These are phyloP conservation scores for Triticum monococcum DNA, from an alignment of 176 grass and related monocot genomes.

Conservation along the genomic window DNA sequence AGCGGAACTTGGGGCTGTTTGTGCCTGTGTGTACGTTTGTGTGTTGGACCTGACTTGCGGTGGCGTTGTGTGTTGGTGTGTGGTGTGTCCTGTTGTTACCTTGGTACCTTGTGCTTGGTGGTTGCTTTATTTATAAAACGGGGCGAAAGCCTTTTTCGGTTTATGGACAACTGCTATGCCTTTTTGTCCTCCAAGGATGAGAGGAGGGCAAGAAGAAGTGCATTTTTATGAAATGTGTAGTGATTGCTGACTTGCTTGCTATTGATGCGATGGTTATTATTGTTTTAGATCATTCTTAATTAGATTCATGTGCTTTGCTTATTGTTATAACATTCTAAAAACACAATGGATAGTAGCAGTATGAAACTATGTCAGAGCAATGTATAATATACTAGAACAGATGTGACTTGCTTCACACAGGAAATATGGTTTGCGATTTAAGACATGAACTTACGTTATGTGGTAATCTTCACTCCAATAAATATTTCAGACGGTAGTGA, in stretches of 20 bases:
- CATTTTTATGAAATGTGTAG: constrained; percentile 63
- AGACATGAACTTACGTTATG: background rate
- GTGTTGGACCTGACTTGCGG: too few relatives aligned
- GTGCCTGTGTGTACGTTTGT: too few relatives aligned
- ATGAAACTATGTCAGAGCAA: background rate
- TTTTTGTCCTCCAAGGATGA: constrained; percentile 66
- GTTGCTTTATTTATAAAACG: too few relatives aligned
- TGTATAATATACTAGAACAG: too few relatives aligned
- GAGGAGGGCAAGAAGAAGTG: constrained; percentile 53
- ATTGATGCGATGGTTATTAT: constrained; percentile 46
- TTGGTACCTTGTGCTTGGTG: too few relatives aligned
- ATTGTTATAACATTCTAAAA: background rate
- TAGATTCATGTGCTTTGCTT: background rate
- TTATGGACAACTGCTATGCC: constrained; percentile 37
- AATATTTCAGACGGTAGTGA: background rate
- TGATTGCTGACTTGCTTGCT: constrained; percentile 54
- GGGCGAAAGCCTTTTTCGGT: too few relatives aligned
- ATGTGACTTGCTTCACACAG: background rate
- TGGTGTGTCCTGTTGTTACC: too few relatives aligned
- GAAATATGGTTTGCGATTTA: background rate
- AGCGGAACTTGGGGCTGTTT: too few relatives aligned
- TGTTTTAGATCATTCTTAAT: background rate
- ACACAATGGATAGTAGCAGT: background rate
- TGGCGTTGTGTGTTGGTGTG: too few relatives aligned
- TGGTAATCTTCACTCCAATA: background rate